Evolutionary conservation across 2,329 filamentous ascomycete species (phyloP).

Genomic region (Rhexocercosporidium sp.): DNA sequence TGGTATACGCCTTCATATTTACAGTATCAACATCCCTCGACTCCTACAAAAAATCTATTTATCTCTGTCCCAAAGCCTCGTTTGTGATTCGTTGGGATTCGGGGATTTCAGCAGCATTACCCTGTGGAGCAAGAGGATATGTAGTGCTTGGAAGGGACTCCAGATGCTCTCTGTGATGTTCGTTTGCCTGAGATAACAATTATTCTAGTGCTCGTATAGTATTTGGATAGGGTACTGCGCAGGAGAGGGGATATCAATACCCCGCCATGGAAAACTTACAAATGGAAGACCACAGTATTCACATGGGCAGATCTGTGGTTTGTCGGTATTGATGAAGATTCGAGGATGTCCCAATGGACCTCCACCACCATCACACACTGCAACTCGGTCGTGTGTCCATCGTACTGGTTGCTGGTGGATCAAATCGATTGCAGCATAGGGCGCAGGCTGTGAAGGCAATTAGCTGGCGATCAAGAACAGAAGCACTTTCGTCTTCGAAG

Average conservation of each 20-base stretch:
- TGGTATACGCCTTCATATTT: conserved; percentile 31
- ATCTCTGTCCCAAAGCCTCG: conserved; percentile 65
- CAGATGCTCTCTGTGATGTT: conserved; percentile 84
- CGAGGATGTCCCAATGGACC: conserved; percentile 88
- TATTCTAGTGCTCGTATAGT: conserved; percentile 11
- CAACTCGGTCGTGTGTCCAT: conserved; percentile 84
- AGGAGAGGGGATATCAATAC: not conserved
- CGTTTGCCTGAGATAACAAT: conserved; percentile 71
- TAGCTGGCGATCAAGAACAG: conserved; percentile 34
- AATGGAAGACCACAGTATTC: conserved; percentile 93
- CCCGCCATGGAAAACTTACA: conserved; percentile 59
- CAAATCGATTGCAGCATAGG: conserved; percentile 88
- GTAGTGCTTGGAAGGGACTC: conserved; percentile 80
- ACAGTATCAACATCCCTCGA: conserved; percentile 26
- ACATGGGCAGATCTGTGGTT: conserved; percentile 90
- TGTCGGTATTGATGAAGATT: conserved; percentile 98
- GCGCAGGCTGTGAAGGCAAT: conserved; percentile 71
- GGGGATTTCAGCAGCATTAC: conserved; percentile 62
- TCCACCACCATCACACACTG: conserved; percentile 90
- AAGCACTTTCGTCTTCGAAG: not conserved
- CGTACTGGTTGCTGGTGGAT: conserved; percentile 94
- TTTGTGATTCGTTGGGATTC: conserved; percentile 63
- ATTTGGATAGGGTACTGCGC: not conserved
- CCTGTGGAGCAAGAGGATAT: conserved; percentile 75
- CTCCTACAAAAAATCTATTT: conserved; percentile 32